Conservation (phyloP, 1,284 basidiomycete genomes). For the Inonotus obliquus region DNA sequence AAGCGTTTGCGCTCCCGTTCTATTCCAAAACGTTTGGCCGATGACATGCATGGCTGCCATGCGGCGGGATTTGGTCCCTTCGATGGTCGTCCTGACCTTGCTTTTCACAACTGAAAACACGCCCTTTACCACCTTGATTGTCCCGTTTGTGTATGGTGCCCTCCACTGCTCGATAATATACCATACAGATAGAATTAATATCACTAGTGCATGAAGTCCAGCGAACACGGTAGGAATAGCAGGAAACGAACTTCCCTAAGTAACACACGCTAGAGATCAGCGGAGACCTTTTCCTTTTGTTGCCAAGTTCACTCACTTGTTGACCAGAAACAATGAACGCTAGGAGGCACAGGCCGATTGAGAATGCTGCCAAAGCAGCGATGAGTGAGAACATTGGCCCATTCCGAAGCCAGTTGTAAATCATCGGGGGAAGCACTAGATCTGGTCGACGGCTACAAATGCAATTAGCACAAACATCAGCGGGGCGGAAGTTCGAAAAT, state of each 20-base stretch:
- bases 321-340: neutral
- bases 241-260: neutral
- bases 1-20: too few relatives aligned
- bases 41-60: too few relatives aligned
- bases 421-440: neutral
- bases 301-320: neutral
- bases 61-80: too few relatives aligned
- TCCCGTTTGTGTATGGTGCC: neutral
- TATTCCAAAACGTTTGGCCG: too few relatives aligned
- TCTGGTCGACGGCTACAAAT: neutral
- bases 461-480: neutral
- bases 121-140: neutral
- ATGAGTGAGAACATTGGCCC: conserved; percentile 1
- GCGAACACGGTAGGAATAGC: neutral
- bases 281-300: neutral
- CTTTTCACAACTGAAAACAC: neutral
- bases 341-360: neutral
- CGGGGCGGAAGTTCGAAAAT: too few relatives aligned
- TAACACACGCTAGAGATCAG: neutral
- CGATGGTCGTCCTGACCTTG: neutral
- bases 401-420: neutral
- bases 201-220: neutral
- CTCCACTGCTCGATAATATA: conserved; percentile 2
- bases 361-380: neutral
- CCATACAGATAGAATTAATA: neutral